Conservation (phyloP, 352 stramenopile species). For the Globisporangium polare region DNA sequence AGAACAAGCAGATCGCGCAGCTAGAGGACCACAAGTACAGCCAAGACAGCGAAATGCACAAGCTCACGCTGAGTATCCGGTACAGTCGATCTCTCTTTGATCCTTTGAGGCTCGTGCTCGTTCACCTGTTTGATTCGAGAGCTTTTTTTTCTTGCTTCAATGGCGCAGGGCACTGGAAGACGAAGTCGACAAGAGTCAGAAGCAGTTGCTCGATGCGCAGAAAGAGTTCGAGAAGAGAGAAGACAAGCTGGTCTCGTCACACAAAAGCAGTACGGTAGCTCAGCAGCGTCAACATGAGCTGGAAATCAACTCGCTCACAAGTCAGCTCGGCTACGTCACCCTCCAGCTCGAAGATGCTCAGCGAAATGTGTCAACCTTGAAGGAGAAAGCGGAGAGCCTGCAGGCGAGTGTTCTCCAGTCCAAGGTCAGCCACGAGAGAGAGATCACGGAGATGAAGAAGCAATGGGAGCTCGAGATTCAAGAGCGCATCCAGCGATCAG, state of each 20-base stretch:
- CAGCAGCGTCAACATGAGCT: constrained; percentile 41
- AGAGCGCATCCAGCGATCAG: constrained; percentile 50
- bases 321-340: constrained; percentile 35
- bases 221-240: constrained; percentile 45
- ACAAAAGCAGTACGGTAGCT: constrained; percentile 33
- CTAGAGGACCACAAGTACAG: constrained; percentile 63
- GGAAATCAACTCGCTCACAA: constrained; percentile 31
- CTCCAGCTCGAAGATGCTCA: constrained; percentile 38
- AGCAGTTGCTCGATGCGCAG: constrained; percentile 43
- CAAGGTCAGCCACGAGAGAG: constrained; percentile 54
- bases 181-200: constrained; percentile 49
- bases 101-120: too few species aligned
- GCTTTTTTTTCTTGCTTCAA: too few species aligned
- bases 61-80: constrained; percentile 32
- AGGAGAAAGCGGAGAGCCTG: constrained; percentile 41
- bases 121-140: too few species aligned
- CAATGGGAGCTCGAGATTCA: constrained; percentile 51
- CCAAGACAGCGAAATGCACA: constrained; percentile 53
- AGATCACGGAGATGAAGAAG: constrained; percentile 41
- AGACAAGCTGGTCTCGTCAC: constrained; percentile 23
- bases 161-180: constrained; percentile 23
- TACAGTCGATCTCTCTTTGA: constrained; percentile 11
- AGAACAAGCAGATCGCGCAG: constrained; percentile 47
- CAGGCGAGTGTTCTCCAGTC: constrained; percentile 45
- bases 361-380: constrained; percentile 21